Evolutionary conservation across 345 rosid genomes (phyloP).

Genomic region (Citrus australasica): DNA sequence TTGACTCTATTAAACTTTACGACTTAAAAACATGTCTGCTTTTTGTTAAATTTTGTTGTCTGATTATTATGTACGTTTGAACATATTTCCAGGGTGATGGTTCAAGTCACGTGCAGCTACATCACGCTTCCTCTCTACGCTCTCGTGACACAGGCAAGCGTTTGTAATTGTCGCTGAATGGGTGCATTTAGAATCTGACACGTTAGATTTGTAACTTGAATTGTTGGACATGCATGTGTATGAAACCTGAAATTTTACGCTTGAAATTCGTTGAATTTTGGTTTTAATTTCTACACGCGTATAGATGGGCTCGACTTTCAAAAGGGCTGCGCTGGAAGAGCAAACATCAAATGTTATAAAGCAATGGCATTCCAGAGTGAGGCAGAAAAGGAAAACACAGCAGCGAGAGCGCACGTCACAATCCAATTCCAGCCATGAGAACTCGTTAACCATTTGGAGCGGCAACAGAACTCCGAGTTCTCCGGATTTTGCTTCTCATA

Average conservation of each 20-base stretch:
- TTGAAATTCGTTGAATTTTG: too few species aligned
- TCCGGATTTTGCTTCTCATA: slow-evolving; percentile 9
- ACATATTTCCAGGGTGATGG: slow-evolving; percentile 38
- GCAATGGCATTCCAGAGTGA: slow-evolving; percentile 33
- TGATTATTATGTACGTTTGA: too few species aligned
- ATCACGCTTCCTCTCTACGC: slow-evolving; percentile 87
- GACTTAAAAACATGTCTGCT: fast-evolving
- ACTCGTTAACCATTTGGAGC: background rate
- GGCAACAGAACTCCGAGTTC: slow-evolving; percentile 2
- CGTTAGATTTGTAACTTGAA: too few species aligned
- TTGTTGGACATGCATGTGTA: too few species aligned
- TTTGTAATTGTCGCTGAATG: too few species aligned
- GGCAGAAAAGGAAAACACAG: slow-evolving; percentile 25
- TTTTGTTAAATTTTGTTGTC: too few species aligned
- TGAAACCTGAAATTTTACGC: too few species aligned
- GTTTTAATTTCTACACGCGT: too few species aligned
- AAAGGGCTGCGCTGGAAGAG: slow-evolving; percentile 28
- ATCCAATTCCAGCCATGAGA: background rate
- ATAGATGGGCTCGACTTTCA: slow-evolving; percentile 50
- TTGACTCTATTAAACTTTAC: fast-evolving
- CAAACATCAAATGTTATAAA: slow-evolving; percentile 26
- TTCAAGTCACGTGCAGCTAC: slow-evolving; percentile 66
- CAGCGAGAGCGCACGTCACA: background rate
- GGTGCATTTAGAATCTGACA: background rate
- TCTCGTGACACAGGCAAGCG: slow-evolving; percentile 53